Base-by-base conservation (phyloP, 2,329 filamentous ascomycete genomes). In the Shiraia sp. region DNA sequence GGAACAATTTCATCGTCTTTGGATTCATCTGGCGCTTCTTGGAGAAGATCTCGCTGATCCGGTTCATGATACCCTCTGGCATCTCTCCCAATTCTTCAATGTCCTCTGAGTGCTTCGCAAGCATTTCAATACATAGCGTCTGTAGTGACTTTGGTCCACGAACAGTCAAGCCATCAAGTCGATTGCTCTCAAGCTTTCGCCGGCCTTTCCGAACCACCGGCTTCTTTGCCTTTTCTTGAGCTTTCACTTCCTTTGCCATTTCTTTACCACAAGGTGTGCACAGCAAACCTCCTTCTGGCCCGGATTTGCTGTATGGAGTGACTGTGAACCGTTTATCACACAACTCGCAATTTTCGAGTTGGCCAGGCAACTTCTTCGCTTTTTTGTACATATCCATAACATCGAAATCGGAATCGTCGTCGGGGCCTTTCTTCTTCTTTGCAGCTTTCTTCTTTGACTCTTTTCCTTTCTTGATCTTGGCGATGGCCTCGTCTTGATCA, bases 251-350 rank as follows among this genome's bases (percentile, higher is more conserved):
- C 49, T 88, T 85, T 28, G 80, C 80, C 36, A 87, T 69, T 48
- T 88, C 81, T 58, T 87, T 90, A 15, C 88, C 87, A 61, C 92
- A 97, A 15, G 87, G 83, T 3, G 79, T 78, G 64, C 92, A 97
- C 2, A 96, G 75, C n/a, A 97, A 75, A 12, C 90, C 90, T 3
- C 91, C 91, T n/a, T 86, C 78, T 0, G 88, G 87, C 0, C 88
- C 90, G 19, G 85, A 80, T 52, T 90, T 86, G 49, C 87, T 90
- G 72, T 96, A 96, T 0, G 89, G 80, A 0, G 92, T 96, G 31
- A 97, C 91, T 0, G 90, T 96, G 63, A 97, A 97, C 26, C 90
- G 84, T 66, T 93, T 95, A 30, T 80, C 78, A 67, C 92, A 97
- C 3, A 85, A 73, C 49, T 88, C 90, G 64, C 92, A 97, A 53